Evolutionary conservation across 2,329 filamentous ascomycete genomes (phyloP).

Genomic region (Fusarium mundagurra): DNA sequence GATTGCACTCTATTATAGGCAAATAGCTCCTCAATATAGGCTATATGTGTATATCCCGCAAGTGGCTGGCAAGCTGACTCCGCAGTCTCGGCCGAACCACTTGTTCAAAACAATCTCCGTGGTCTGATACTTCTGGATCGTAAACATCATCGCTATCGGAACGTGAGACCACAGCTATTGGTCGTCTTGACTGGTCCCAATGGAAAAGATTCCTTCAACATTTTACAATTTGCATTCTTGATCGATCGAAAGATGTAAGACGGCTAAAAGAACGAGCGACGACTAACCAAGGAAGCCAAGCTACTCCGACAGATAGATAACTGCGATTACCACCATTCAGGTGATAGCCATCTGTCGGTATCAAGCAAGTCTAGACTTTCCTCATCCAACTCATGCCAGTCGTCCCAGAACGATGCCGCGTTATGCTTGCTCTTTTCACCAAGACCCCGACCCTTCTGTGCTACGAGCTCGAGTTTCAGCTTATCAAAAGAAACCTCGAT

Average conservation of each 20-base stretch:
- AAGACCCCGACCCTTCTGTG: background rate
- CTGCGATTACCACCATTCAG: background rate
- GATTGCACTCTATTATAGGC: background rate
- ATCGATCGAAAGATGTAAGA: background rate
- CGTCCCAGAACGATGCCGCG: background rate
- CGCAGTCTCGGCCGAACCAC: no score
- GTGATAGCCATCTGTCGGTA: background rate
- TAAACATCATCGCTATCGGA: no score
- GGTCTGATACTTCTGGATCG: background rate
- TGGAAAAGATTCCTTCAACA: rapidly evolving
- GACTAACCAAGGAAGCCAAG: background rate
- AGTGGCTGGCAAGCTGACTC: background rate
- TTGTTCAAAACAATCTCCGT: no score
- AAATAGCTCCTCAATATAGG: background rate
- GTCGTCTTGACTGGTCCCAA: rapidly evolving
- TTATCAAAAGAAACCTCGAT: background rate
- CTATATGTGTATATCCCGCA: background rate
- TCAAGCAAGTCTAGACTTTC: background rate
- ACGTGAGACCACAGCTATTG: background rate
- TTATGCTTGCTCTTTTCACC: background rate
- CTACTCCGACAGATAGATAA: background rate
- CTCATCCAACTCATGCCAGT: background rate
- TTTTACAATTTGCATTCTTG: background rate
- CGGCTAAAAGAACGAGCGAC: background rate
- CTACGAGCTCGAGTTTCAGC: background rate